phyloP scores from a whole-genome alignment of 306 rosid genomes.

The Acacia crassicarpa region DNA sequence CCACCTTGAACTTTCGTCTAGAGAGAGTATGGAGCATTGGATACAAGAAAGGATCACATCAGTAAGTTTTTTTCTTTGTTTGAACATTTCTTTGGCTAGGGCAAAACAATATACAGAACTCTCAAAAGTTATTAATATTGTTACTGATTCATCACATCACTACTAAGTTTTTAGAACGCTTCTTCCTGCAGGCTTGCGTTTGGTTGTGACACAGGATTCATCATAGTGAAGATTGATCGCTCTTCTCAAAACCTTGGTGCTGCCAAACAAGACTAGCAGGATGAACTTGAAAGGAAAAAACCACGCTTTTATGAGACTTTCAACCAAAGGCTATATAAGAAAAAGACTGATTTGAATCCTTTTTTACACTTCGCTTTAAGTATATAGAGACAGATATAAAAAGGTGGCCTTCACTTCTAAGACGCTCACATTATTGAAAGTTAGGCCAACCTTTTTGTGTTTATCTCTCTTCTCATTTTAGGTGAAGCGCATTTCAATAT shows the following conservation, averaged over 20 bases:
- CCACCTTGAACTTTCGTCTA: constrained; percentile 44
- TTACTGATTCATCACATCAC: not conserved
- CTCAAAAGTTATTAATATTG: too few relatives aligned
- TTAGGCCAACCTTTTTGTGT: not conserved
- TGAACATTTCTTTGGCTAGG: not conserved
- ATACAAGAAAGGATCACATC: constrained; percentile 46
- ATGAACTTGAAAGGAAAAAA: not conserved
- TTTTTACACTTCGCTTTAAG: too few relatives aligned
- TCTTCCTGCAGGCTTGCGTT: constrained; percentile 47
- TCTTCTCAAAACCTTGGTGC: constrained; percentile 10
- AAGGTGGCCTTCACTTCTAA: not conserved
- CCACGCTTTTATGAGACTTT: not conserved
- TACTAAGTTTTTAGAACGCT: not conserved
- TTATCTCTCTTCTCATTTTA: not conserved
- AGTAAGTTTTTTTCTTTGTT: constrained; percentile 30
- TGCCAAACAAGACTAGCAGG: constrained; percentile 11
- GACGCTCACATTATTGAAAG: not conserved
- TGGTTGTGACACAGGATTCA: constrained; percentile 60
- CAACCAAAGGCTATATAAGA: constrained; percentile 2
- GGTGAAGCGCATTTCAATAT: not conserved
- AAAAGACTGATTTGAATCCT: not conserved
- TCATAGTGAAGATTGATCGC: constrained; percentile 25
- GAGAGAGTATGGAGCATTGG: constrained; percentile 69
- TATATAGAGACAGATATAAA: too few relatives aligned
- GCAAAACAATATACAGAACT: not conserved